Evolutionary conservation across 2,329 filamentous ascomycete species (phyloP), one percentile per base, ranked within the genome.

Genomic region (Claviceps sorghi): DNA sequence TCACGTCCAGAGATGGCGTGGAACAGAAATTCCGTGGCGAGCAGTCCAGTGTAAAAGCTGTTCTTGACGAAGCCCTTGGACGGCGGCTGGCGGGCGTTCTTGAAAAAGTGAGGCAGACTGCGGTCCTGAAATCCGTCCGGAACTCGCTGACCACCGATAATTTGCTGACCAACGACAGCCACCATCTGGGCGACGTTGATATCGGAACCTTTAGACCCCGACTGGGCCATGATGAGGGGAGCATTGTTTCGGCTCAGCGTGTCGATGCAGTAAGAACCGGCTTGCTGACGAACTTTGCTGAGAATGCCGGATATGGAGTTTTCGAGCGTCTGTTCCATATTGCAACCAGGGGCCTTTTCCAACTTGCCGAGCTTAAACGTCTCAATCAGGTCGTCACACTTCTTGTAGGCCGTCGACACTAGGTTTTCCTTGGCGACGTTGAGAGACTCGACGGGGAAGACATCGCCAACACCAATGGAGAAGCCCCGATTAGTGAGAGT

Each of bases 101-200:
- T 97, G 51, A 89, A 84, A 65, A 97, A 98, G 67, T 98, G 93
- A 41, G 93, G 93, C 51, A 98, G 69, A 53, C 85, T 96, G 61
- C 93, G 82, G 67, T 97, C 91, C 65, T 97, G 91, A 70, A 98
- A 98, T 7, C 93, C 93, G 68, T 98, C 88, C 45, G 88, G 80
- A 34, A 98, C 90, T 79, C 93, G 90, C 62, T 86, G 81, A 48
- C 89, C 88, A 55, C 86, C 86, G 62, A 98, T 97, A 79, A 97
- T 96, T 61, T 98, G 93, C 69, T 98, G 93, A 49, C 93, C 93
- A 64, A 98, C 93, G 54, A 90, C 83, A 53, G 93, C 91, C 65
- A 97, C 86, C 93, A 98, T 98, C 72, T 98, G 93, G 9, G 93
- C 93, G 36, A 98, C 93, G 74, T 98, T 98, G 74, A 98, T 94